Base-by-base conservation (phyloP, 164 flowering plant genomes). In the Nelumbo lutea region DNA sequence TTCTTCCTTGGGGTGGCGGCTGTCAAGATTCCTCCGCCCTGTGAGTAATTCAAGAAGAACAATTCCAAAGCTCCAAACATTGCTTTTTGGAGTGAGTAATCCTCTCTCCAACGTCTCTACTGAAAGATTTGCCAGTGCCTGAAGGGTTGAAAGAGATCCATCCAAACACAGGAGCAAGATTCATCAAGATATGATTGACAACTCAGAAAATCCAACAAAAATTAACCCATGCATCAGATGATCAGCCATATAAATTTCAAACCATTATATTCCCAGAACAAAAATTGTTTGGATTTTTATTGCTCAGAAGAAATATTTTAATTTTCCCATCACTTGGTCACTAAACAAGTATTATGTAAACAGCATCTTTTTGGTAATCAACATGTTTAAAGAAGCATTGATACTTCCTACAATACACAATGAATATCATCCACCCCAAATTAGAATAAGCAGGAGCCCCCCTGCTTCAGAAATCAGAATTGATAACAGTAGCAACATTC, bases 61-160 rank as follows among this genome's bases (percentile, higher is more conserved):
- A 45, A 92, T 80, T 5, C 98, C 99, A 63, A 89, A 95, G 70
- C 98, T 86, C 89, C 90, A 95, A 1, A 92, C 99, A 58, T 95
- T 92, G 84, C 97, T 95, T 80, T 92, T 95, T 14, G 99, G 98
- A 2, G 99, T 92, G 38, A 95, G 85, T 69, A 88, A 48, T 73
- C 97, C 99, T 73, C 81, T 83, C 77, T 92, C 99, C 39, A 85
- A 51, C 14, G 97, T 92, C 82, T 95, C 99, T 64, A 83, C 86
- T 1, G 99, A 90, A 51, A 90, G 86, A 73, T 84, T 90, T 61
- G 87, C 89, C 46, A 72, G 64, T 6, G 86, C 96, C 97, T 91
- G 81, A 69, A 74, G 6, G 56, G 65, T 41, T 65, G n/a, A 52
- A 43, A 9, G 62, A 46, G n/a, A 39, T 27, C 27, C 27, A 27